Evolutionary conservation across 2,329 filamentous ascomycete genomes (phyloP).

Genomic region (Niveomyces coronatus): DNA sequence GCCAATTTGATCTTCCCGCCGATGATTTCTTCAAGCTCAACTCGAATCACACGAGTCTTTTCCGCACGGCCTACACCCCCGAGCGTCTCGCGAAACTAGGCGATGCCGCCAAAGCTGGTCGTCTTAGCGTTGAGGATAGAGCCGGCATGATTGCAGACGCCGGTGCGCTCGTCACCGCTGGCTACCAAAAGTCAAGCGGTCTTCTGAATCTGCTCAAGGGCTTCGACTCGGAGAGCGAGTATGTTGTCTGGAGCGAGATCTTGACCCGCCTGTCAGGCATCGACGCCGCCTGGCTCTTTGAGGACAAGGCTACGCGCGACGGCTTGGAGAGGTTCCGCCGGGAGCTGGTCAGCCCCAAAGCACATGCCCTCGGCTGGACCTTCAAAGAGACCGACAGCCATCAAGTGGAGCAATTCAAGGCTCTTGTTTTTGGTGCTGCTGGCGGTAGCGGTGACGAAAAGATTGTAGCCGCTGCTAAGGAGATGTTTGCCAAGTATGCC

Average conservation of each 20-base stretch:
- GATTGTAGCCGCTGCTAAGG: slow-evolving; percentile 70
- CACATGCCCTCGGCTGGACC: slow-evolving; percentile 79
- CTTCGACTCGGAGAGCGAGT: slow-evolving; percentile 75
- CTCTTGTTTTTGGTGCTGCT: slow-evolving; percentile 75
- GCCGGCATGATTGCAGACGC: slow-evolving; percentile 94
- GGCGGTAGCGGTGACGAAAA: slow-evolving; percentile 70
- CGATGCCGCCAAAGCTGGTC: slow-evolving; percentile 59
- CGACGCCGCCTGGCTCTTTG: slow-evolving; percentile 70
- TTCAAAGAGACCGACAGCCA: slow-evolving; percentile 81
- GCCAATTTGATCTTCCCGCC: slow-evolving; percentile 64
- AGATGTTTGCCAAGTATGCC: slow-evolving; percentile 82
- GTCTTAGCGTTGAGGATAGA: slow-evolving; percentile 79
- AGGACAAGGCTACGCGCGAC: slow-evolving; percentile 61
- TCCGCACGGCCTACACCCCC: slow-evolving; percentile 78
- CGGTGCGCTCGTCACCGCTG: slow-evolving; percentile 77
- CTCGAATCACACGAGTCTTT: slow-evolving; percentile 86
- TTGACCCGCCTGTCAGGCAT: slow-evolving; percentile 68
- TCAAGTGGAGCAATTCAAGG: slow-evolving; percentile 90
- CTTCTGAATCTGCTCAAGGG: slow-evolving; percentile 76
- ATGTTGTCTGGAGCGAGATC: slow-evolving; percentile 93
- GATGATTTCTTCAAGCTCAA: slow-evolving; percentile 95
- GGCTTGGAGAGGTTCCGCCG: slow-evolving; percentile 77
- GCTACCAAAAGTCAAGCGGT: slow-evolving; percentile 88
- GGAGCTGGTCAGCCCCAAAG: slow-evolving; percentile 65
- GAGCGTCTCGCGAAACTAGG: slow-evolving; percentile 81